Evolutionary conservation across 768 basidiomycete species (phyloP).

Genomic region (Xerocomus potaroensis): DNA sequence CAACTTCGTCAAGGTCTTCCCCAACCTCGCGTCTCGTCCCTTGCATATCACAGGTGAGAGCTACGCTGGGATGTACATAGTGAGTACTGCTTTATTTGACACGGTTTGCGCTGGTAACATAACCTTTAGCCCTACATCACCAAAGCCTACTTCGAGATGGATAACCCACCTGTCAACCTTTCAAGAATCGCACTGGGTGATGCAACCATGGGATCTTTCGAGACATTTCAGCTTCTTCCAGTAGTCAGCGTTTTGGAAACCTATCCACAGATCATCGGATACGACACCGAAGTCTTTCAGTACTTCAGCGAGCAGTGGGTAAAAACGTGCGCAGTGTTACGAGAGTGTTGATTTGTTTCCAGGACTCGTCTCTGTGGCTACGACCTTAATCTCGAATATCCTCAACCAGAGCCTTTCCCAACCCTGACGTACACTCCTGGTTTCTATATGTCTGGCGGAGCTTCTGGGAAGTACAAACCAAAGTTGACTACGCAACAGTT

Average conservation of each 20-base stretch:
- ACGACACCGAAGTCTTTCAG: constrained; percentile 59
- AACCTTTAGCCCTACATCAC: constrained; percentile 62
- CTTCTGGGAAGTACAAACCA: constrained; percentile 13
- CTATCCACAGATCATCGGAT: constrained; percentile 72
- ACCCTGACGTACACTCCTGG: constrained; percentile 18
- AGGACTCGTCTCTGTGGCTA: constrained; percentile 62
- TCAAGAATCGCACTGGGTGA: constrained; percentile 70
- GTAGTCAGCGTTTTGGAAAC: constrained; percentile 63
- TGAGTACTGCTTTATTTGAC: constrained; percentile 27
- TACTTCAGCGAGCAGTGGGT: constrained; percentile 69
- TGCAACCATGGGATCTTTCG: constrained; percentile 50
- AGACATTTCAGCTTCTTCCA: constrained; percentile 50
- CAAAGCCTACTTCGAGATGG: constrained; percentile 62
- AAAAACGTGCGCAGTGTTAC: not conserved
- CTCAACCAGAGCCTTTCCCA: constrained; percentile 53
- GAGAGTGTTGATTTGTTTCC: constrained; percentile 1
- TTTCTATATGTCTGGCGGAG: not conserved
- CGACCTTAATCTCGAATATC: constrained; percentile 66
- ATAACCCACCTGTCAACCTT: constrained; percentile 63
- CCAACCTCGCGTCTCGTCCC: constrained; percentile 60
- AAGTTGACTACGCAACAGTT: constrained; percentile 19
- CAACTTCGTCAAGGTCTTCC: constrained; percentile 74
- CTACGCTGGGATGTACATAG: constrained; percentile 72
- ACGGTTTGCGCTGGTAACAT: not conserved
- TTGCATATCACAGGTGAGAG: constrained; percentile 69